Base-by-base conservation (phyloP, 345 rosid genomes). In the Eucalyptus sp. region DNA sequence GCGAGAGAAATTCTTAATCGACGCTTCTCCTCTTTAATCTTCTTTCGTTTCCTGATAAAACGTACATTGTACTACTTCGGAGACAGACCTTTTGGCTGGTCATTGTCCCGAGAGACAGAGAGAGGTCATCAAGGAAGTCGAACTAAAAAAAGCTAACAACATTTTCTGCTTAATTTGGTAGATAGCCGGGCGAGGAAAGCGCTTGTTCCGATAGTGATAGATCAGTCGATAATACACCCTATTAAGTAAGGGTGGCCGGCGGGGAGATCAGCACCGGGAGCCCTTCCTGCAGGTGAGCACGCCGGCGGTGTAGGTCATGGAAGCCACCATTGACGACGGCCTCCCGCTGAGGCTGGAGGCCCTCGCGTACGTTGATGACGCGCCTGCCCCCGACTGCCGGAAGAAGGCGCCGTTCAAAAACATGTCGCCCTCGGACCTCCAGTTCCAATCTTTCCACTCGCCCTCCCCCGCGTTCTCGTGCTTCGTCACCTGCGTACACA, bases 391-490 rank as follows among this genome's bases (percentile, higher is more conserved):
- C 2, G 96, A 87, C 51, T 93, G 92, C 71, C 92, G 89, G 92
- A 96, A 96, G 85, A 90, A 96, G 58, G 98, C 98, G 14, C 98
- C 98, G 89, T 95, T 96, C 87, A 94, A 87, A 90, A 95, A 71
- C 91, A 94, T 87, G 90, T 96, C 98, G 2, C 98, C 97, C 90
- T 95, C 95, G 5, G 98, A 93, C 88, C 96, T 93, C 98, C 98
- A 96, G 33, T 95, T 95, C 98, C 98, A 96, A 7, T 37, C 68
- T 90, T 90, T 93, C 96, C 96, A 96, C 89, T 95, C 89, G 49
- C 93, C 92, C 88, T 94, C 95, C 7, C 92, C 91, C 29, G 97
- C 96, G 91, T 94, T 90, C 90, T 96, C 98, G 48, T 94, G 97
- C 91, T 96, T 96, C 2, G 98, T 95, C 90, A 96, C 96, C 97